Evolutionary conservation across 306 rosid species (phyloP), one percentile per base, ranked within the genome.

Genomic region (Macrotyloma uniflorum): DNA sequence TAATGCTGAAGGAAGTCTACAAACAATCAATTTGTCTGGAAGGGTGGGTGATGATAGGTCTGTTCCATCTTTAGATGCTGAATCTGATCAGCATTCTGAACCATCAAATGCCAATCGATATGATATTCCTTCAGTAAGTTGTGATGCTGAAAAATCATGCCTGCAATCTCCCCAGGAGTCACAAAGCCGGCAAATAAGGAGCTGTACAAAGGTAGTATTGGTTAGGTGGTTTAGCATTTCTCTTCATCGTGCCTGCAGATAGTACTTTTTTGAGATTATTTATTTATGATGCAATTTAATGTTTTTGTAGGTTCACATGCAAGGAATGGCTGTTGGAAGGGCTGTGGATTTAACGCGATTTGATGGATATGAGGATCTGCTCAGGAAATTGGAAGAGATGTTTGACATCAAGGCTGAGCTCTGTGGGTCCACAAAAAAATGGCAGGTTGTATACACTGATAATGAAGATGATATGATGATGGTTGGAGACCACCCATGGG

Each of bases 401-500:
- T 91, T 91, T 76, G 90, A 89, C 89, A 91, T 91, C 74, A 80
- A 85, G 74, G 87, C 85, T 35, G 90, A 91, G 76, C 90, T 91
- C 61, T 77, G 91, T 81, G 89, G 93, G 61, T 77, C 88, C 78
- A 62, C 49, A 0, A 86, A 89, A 77, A 91, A 89, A 59, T 91
- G 97, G 97, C 93, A 87, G 83, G 96, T 91, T 85, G 92, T 91
- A 70, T 91, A 89, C 84, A 85, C 96, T 1, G 93, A 91, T 70
- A 87, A 91, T 54, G 96, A 91, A 66, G 71, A 66, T 66, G 71
- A 66, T 12, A 66, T 86, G 93, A 91, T 91, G 96, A 84, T 91
- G 96, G 93, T 87, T 78, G 96, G 96, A 66, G 96, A 91, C 82
- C 92, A 89, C 33, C 96, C 96, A 24, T 91, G 96, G 96, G 74